phyloP scores from a whole-genome alignment of 208 protist species.

The Acanthamoeba lugdunensis region DNA sequence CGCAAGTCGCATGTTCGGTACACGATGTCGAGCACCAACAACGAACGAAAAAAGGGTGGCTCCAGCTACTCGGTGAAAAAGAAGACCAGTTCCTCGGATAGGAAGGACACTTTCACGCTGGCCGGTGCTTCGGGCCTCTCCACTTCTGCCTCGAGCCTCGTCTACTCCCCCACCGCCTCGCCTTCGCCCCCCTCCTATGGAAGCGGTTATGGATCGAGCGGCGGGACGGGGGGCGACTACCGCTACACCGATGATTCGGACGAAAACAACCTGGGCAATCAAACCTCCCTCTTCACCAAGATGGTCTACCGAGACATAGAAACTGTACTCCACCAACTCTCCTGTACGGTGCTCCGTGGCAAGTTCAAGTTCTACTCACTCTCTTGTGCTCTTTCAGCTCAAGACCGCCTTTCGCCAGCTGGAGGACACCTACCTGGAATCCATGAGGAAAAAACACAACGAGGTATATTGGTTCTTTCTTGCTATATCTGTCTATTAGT shows the following conservation, averaged over 20 bases:
- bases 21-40: neutral
- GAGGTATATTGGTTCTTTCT: neutral
- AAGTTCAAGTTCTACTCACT: neutral
- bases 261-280: neutral
- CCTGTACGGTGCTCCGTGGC: neutral
- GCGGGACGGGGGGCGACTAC: neutral
- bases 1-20: neutral
- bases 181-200: neutral
- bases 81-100: neutral
- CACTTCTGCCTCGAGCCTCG: neutral
- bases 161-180: neutral
- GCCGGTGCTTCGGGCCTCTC: neutral
- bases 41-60: neutral
- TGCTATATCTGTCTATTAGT: neutral
- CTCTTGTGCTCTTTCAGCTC: neutral
- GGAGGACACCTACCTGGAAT: neutral
- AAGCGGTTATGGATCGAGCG: neutral
- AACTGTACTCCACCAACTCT: neutral
- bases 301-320: constrained; percentile 50
- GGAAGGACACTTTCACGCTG: neutral
- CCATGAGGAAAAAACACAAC: constrained; percentile 45
- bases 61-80: neutral
- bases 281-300: constrained; percentile 34
- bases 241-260: neutral
- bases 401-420: constrained; percentile 1